Percentiles rank a stretch among this genome's conserved stretches.
Evolutionary conservation across 176 grass and related monocot genomes (phyloP).

Genomic region (Oryza longistaminata): DNA sequence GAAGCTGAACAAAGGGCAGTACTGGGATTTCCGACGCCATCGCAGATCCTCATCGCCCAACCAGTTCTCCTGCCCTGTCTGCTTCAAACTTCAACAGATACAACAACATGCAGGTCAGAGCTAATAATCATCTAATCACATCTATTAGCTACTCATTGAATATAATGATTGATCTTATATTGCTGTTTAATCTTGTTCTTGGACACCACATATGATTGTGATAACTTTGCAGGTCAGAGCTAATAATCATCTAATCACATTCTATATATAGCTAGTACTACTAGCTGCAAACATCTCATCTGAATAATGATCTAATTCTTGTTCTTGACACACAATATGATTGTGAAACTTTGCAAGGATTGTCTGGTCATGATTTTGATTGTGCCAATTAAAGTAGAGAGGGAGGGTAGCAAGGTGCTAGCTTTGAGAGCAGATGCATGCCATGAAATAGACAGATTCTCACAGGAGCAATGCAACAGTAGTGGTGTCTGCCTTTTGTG

Average conservation of each 20-base stretch:
- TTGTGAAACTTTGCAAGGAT: slow-evolving; percentile 24
- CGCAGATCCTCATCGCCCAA: slow-evolving; percentile 95
- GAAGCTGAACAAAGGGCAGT: slow-evolving; percentile 96
- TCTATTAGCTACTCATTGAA: background rate
- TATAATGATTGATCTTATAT: too few species aligned
- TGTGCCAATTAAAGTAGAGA: slow-evolving; percentile 1
- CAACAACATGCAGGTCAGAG: slow-evolving; percentile 97
- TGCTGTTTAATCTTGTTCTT: too few species aligned
- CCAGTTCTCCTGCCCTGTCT: slow-evolving; percentile 99
- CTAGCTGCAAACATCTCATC: too few species aligned
- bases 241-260: too few species aligned
- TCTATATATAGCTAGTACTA: too few species aligned
- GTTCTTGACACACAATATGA: background rate
- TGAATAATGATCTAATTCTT: slow-evolving; percentile 3
- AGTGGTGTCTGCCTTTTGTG: slow-evolving; percentile 71
- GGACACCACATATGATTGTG: too few species aligned
- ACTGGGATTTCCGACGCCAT: slow-evolving; percentile 98
- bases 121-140: background rate
- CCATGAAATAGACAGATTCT: slow-evolving; percentile 41
- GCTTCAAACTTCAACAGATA: slow-evolving; percentile 97
- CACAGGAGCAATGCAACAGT: slow-evolving; percentile 45
- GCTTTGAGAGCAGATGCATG: slow-evolving; percentile 38
- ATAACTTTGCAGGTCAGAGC: too few species aligned
- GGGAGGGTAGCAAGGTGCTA: background rate
- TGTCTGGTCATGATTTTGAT: slow-evolving; percentile 30